phyloP scores from a whole-genome alignment of 352 stramenopile species.

The Elongisporangium prolatum region DNA sequence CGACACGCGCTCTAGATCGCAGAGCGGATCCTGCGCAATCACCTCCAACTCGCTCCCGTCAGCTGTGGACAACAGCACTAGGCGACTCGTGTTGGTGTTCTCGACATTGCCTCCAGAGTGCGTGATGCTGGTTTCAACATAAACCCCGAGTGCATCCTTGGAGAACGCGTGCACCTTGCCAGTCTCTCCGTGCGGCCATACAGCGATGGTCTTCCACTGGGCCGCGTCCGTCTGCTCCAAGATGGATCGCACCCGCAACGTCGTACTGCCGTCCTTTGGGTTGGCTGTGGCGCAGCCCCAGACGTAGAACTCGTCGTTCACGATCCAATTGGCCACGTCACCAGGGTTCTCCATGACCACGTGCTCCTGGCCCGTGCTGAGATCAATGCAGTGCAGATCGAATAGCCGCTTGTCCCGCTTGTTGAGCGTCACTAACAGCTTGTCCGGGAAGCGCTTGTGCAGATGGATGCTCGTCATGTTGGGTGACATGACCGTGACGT shows the following conservation, averaged over 20 bases:
- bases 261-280: slow-evolving; percentile 16
- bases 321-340: slow-evolving; percentile 17
- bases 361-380: slow-evolving; percentile 19
- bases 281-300: slow-evolving; percentile 10
- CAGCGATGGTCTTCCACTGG: slow-evolving; percentile 26
- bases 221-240: slow-evolving; percentile 11
- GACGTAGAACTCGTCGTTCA: slow-evolving; percentile 28
- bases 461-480: slow-evolving; percentile 15
- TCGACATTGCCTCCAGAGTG: slow-evolving; percentile 10
- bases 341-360: slow-evolving; percentile 27
- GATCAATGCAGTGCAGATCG: slow-evolving; percentile 24
- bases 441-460: slow-evolving; percentile 21
- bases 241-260: slow-evolving; percentile 17
- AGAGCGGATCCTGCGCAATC: slow-evolving; percentile 20
- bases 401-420: slow-evolving; percentile 27
- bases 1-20: slow-evolving; percentile 20
- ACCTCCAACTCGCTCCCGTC: slow-evolving; percentile 25
- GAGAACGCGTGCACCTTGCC: slow-evolving; percentile 17
- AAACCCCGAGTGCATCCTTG: slow-evolving; percentile 24
- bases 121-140: slow-evolving; percentile 31
- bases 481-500: slow-evolving; percentile 17
- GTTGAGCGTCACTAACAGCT: slow-evolving; percentile 32
- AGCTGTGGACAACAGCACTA: slow-evolving; percentile 30
- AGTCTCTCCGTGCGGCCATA: slow-evolving; percentile 33
- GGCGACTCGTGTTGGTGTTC: slow-evolving; percentile 22